These are phyloP conservation scores for Euphorbia corollata DNA, from an alignment of 441 rosid species.

Conservation along the genomic window DNA sequence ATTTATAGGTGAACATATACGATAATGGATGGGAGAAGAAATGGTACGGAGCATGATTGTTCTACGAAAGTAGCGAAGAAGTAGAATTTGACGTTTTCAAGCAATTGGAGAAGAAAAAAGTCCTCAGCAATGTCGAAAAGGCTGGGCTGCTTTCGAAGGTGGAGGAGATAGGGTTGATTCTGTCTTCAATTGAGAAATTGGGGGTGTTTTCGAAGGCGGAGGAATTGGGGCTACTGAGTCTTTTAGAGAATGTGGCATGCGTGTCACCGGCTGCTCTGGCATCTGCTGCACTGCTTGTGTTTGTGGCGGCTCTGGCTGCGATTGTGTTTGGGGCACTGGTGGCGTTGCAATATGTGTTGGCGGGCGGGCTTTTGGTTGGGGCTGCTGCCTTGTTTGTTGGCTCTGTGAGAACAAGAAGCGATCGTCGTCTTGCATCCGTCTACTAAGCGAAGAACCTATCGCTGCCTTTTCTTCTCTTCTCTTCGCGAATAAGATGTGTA, in stretches of 20 bases:
- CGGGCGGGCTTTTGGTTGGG: slow-evolving; percentile 49
- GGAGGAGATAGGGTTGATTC: slow-evolving; percentile 61
- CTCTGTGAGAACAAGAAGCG: slow-evolving; percentile 27
- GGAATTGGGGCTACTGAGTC: slow-evolving; percentile 73
- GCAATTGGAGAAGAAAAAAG: slow-evolving; percentile 77
- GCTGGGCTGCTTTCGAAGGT: slow-evolving; percentile 82
- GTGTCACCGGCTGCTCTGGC: slow-evolving; percentile 65
- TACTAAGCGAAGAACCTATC: too few relatives aligned
- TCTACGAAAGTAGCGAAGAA: slow-evolving; percentile 77
- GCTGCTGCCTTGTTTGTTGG: slow-evolving; percentile 70
- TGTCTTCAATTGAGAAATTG: slow-evolving; percentile 74
- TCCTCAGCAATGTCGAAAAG: slow-evolving; percentile 78
- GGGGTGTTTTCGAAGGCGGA: slow-evolving; percentile 79
- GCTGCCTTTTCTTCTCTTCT: too few relatives aligned
- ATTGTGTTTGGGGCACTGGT: slow-evolving; percentile 53
- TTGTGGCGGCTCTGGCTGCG: slow-evolving; percentile 62
- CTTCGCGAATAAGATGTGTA: too few relatives aligned
- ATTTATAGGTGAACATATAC: slow-evolving; percentile 57
- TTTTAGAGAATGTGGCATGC: slow-evolving; percentile 56
- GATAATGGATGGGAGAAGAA: slow-evolving; percentile 64
- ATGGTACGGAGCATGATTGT: slow-evolving; percentile 90
- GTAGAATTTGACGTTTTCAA: slow-evolving; percentile 80
- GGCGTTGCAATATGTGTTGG: slow-evolving; percentile 57
- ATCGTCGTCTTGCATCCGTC: too few relatives aligned
- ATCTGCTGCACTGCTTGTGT: slow-evolving; percentile 57